These are phyloP conservation scores for Logfia minima DNA, from an alignment of 129 eudicot genomes.

Conservation along the genomic window DNA sequence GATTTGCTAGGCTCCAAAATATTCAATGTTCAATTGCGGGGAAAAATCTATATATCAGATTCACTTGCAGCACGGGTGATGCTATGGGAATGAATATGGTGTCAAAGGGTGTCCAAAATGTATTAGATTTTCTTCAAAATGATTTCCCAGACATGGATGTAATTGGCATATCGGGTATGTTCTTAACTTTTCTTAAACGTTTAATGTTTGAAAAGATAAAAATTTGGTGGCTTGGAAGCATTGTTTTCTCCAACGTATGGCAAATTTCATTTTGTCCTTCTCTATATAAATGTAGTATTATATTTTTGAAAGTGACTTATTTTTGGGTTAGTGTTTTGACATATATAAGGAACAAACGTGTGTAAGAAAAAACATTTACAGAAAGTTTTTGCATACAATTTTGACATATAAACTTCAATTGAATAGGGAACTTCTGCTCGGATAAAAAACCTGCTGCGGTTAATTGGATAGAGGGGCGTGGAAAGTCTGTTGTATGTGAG, in stretches of 20 bases:
- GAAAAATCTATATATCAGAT: slow-evolving; percentile 64
- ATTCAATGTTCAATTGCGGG: slow-evolving; percentile 68
- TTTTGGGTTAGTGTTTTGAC: neutral
- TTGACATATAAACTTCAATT: neutral
- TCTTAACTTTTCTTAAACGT: slow-evolving; percentile 6
- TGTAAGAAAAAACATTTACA: neutral
- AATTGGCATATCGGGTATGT: slow-evolving; percentile 74
- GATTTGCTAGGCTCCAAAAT: slow-evolving; percentile 68
- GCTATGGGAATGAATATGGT: slow-evolving; percentile 95
- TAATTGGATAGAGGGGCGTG: slow-evolving; percentile 80
- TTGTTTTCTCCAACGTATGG: neutral
- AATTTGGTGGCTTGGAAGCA: neutral
- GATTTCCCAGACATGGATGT: slow-evolving; percentile 83
- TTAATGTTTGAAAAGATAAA: neutral
- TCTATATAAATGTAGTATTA: too few species aligned
- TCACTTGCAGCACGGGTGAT: slow-evolving; percentile 79
- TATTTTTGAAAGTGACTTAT: neutral
- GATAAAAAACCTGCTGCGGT: slow-evolving; percentile 82
- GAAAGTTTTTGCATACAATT: neutral
- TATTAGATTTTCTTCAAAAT: slow-evolving; percentile 61
- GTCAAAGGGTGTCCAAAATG: slow-evolving; percentile 81
- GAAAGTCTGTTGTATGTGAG: slow-evolving; percentile 79
- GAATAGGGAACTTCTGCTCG: slow-evolving; percentile 67
- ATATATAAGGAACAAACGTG: neutral
- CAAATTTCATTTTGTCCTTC: too few species aligned